Percentiles rank a stretch among this genome's conserved stretches.
Evolutionary conservation across 2,329 filamentous ascomycete species (phyloP).

Genomic region (Pleomassaria siparia): DNA sequence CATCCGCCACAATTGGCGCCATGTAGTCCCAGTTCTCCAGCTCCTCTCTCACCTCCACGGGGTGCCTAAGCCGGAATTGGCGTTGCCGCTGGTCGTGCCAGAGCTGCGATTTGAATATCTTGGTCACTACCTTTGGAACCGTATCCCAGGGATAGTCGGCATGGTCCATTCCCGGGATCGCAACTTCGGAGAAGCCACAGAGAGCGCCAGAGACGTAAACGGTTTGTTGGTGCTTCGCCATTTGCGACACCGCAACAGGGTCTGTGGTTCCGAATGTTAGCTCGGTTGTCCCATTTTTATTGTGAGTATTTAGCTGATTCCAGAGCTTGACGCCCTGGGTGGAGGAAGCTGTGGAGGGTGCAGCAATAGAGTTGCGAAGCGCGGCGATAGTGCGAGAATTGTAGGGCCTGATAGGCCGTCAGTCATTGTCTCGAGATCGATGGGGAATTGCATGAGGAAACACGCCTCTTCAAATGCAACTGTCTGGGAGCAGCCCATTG

Average conservation of each 20-base stretch:
- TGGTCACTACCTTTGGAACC: constrained; percentile 45
- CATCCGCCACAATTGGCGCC: constrained; percentile 46
- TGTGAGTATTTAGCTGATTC: constrained; percentile 39
- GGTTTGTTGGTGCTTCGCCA: constrained; percentile 43
- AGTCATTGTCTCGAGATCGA: not conserved
- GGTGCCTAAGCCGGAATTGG: constrained; percentile 40
- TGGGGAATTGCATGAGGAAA: not conserved
- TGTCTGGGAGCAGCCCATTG: constrained; percentile 31
- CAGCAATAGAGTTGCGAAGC: constrained; percentile 30
- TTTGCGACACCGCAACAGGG: constrained; percentile 39
- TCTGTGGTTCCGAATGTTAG: constrained; percentile 46
- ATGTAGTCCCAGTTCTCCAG: constrained; percentile 46
- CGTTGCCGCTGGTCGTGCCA: constrained; percentile 47
- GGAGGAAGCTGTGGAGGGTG: constrained; percentile 31
- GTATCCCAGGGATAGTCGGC: constrained; percentile 49
- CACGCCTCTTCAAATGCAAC: constrained; percentile 16
- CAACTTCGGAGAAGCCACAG: constrained; percentile 43
- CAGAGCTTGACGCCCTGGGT: constrained; percentile 43
- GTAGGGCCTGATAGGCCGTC: constrained; percentile 30
- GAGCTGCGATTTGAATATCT: constrained; percentile 45
- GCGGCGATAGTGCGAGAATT: constrained; percentile 38
- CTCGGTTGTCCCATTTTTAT: constrained; percentile 37
- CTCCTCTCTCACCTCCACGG: constrained; percentile 28
- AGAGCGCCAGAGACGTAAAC: constrained; percentile 47
- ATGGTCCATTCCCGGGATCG: constrained; percentile 44